phyloP scores from a whole-genome alignment of 2,329 filamentous ascomycete genomes.

The Arthrobotrys iridis region DNA sequence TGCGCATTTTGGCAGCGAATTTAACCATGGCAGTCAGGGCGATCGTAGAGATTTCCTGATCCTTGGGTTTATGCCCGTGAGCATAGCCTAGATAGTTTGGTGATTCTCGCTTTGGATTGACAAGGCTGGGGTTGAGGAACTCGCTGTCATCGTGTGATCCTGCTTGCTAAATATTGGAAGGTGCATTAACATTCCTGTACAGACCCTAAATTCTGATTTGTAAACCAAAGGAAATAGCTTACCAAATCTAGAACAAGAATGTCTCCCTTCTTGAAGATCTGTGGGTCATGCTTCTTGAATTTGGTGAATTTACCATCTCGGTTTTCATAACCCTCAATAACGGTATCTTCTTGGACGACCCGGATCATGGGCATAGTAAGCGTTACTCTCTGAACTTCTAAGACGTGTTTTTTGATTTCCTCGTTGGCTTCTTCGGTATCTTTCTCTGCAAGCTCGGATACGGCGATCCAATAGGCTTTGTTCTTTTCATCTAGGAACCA shows the following conservation, averaged over 20 bases:
- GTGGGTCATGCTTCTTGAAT: conserved; percentile 3
- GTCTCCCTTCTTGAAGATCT: not conserved
- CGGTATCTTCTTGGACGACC: not conserved
- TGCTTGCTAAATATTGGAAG: too few species aligned
- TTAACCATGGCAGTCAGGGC: too few species aligned
- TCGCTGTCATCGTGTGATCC: too few species aligned
- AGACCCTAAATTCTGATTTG: not conserved
- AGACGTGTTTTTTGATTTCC: conserved; percentile 73
- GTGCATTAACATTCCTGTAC: not conserved
- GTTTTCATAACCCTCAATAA: not conserved
- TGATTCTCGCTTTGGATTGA: too few species aligned
- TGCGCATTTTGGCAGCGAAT: too few species aligned
- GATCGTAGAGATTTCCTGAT: too few species aligned
- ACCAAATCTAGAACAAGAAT: not conserved
- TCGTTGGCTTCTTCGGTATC: conserved; percentile 70
- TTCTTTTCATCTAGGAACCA: not conserved
- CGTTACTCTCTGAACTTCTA: conserved; percentile 66
- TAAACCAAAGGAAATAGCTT: not conserved
- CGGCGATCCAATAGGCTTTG: not conserved
- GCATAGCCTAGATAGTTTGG: too few species aligned
- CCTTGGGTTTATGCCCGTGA: too few species aligned
- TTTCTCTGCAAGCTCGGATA: conserved; percentile 65
- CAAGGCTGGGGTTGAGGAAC: too few species aligned
- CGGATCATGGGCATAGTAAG: conserved; percentile 1
- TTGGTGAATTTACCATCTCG: not conserved